Conservation (phyloP, 1,284 basidiomycete species). For the Crepidotus sp. region DNA sequence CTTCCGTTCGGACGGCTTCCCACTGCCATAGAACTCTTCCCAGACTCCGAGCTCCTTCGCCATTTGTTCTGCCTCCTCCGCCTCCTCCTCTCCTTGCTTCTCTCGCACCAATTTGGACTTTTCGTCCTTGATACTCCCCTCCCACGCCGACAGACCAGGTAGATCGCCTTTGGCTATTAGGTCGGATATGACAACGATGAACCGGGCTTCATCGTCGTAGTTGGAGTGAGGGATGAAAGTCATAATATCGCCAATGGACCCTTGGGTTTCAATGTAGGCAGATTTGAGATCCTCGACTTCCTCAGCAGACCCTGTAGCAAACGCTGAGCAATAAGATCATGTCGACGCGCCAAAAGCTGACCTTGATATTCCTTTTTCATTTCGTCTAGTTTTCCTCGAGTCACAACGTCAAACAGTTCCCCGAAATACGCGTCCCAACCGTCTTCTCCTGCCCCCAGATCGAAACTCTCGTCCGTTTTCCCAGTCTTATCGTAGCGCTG, state of each 20-base stretch:
- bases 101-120: constrained; percentile 66
- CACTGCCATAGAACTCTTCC: constrained; percentile 90
- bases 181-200: constrained; percentile 61
- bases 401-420: constrained; percentile 80
- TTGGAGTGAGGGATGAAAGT: constrained; percentile 78
- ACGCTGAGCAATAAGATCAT: not conserved
- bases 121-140: constrained; percentile 62
- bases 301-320: constrained; percentile 64
- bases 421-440: constrained; percentile 94
- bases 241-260: constrained; percentile 75
- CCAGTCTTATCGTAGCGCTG: constrained; percentile 78
- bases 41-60: constrained; percentile 88
- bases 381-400: constrained; percentile 77
- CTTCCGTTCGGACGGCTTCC: constrained; percentile 58
- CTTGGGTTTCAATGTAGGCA: constrained; percentile 62
- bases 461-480: constrained; percentile 73
- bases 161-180: constrained; percentile 63
- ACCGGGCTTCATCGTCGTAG: constrained; percentile 74
- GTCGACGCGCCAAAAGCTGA: constrained; percentile 22
- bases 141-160: constrained; percentile 56
- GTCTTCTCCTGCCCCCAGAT: constrained; percentile 63
- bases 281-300: constrained; percentile 70
- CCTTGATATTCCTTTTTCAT: constrained; percentile 90
- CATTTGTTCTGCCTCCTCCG: constrained; percentile 74
- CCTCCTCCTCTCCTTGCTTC: constrained; percentile 72